Conservation (phyloP, 2,329 filamentous ascomycete species). For the Chalaropsis thielavioides region DNA sequence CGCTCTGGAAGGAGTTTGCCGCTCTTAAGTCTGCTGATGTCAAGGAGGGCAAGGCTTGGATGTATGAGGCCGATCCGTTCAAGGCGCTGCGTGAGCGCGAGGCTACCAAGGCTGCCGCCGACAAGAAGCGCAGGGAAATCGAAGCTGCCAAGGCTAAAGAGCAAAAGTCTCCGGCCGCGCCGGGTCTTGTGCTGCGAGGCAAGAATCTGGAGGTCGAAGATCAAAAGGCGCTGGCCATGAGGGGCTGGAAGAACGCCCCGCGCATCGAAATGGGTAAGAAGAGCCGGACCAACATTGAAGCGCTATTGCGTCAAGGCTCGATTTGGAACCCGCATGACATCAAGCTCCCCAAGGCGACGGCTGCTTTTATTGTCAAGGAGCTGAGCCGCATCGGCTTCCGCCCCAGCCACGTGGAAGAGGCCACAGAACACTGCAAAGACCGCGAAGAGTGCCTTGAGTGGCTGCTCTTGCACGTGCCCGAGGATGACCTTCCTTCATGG, state of each 20-base stretch:
- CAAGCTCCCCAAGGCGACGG: conserved; percentile 44
- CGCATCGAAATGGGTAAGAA: conserved; percentile 86
- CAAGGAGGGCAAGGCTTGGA: conserved; percentile 63
- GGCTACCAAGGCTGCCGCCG: conserved; percentile 56
- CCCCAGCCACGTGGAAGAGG: conserved; percentile 78
- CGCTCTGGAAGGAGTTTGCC: conserved; percentile 84
- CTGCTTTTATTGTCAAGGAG: conserved; percentile 51
- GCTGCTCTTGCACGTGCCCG: conserved; percentile 90
- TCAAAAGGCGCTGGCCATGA: conserved; percentile 32
- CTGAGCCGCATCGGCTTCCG: conserved; percentile 71
- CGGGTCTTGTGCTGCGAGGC: conserved; percentile 12
- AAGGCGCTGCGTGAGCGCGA: conserved; percentile 64
- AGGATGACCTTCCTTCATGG: conserved; percentile 90
- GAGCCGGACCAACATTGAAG: conserved; percentile 65
- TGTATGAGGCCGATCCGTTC: conserved; percentile 95
- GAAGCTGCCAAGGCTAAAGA: conserved; percentile 51
- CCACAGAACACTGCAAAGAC: conserved; percentile 74
- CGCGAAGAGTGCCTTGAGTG: conserved; percentile 87
- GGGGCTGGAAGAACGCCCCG: conserved; percentile 70
- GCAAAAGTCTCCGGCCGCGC: conserved; percentile 28
- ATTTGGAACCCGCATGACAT: conserved; percentile 78
- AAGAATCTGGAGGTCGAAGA: conserved; percentile 28
- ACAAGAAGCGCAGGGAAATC: conserved; percentile 65
- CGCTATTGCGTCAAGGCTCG: conserved; percentile 59
- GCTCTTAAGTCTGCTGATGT: conserved; percentile 68